A percentile compares a stretch with the other conserved stretches of the same genome.
phyloP scores from a whole-genome alignment of 306 rosid genomes.

The Gastrolobium villosum region DNA sequence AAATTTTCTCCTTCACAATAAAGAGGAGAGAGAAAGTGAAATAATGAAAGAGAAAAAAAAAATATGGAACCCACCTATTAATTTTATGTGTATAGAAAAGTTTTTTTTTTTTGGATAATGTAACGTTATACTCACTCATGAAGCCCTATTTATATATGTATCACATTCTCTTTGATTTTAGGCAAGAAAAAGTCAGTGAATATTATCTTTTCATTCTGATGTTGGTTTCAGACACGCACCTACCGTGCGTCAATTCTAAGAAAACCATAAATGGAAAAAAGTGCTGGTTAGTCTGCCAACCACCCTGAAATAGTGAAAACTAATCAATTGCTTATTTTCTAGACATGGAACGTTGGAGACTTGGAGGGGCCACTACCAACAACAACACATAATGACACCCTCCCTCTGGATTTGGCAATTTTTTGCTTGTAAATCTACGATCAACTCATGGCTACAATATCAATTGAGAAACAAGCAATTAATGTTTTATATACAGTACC shows the following conservation, averaged over 20 bases:
- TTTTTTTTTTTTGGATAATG: too few relatives aligned
- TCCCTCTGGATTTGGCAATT: neutral
- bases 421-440: neutral
- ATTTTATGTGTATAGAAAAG: too few relatives aligned
- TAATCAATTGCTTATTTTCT: neutral
- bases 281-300: neutral
- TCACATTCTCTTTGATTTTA: neutral
- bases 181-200: neutral
- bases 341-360: neutral
- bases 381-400: neutral
- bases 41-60: too few relatives aligned
- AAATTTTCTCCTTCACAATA: too few relatives aligned
- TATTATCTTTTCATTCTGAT: neutral
- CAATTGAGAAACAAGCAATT: neutral
- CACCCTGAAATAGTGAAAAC: neutral
- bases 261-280: neutral
- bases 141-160: too few relatives aligned
- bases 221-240: neutral
- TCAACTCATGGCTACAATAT: neutral
- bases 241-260: slow-evolving; percentile 20
- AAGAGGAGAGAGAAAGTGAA: too few relatives aligned
- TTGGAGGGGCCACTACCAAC: slow-evolving; percentile 5
- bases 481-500: neutral
- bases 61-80: too few relatives aligned
- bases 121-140: too few relatives aligned